Base-by-base conservation (phyloP, 306 rosid species). In the Cucumis melo region DNA sequence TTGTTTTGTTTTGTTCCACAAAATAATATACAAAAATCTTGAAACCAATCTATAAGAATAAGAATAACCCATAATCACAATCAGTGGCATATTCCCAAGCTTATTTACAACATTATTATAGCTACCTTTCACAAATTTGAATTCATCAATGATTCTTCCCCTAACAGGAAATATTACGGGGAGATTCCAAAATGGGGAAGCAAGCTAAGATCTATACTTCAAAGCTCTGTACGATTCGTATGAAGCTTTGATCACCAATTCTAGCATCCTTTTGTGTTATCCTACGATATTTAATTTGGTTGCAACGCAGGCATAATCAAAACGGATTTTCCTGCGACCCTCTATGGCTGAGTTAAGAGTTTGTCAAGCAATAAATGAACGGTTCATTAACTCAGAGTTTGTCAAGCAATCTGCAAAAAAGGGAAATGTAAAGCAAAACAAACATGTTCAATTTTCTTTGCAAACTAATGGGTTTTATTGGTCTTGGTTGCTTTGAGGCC, bases 321-420 rank as follows among this genome's bases (percentile, higher is more conserved):
- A 51, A 50, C 27, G 73, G 73, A 41, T 66, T 38, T 16, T 20
- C 24, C 34, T 3, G 46, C 51, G 61, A 50, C 23, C 12, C 39
- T 50, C 5, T 8, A 16, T 2, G 29, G 59, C 77, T 50, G 76
- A 72, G 60, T 72, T 50, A 29, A 21, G 42, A 72, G 36, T 32
- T 32, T 32, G 36, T 38, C 61, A 21, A 46, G 61, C 61, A 29
- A 73, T 50, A 73, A 73, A 73, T 73, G 77, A 73, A 46, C 29
- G 60, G 62, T 29, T 73, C 61, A 51, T 51, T 17, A 29, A 51
- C 44, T 51, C 61, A 19, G 57, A 73, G 61, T 73, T 73, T 73
- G 60, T 73, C 77, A 73, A 50, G 77, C 77, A 51, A 73, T 73
- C 77, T 73, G 77, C 77, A 73, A 51, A 48, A 46, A 29, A 29